Base-by-base conservation (phyloP, 768 basidiomycete genomes). In the Tylopilus vinaceipallidus region DNA sequence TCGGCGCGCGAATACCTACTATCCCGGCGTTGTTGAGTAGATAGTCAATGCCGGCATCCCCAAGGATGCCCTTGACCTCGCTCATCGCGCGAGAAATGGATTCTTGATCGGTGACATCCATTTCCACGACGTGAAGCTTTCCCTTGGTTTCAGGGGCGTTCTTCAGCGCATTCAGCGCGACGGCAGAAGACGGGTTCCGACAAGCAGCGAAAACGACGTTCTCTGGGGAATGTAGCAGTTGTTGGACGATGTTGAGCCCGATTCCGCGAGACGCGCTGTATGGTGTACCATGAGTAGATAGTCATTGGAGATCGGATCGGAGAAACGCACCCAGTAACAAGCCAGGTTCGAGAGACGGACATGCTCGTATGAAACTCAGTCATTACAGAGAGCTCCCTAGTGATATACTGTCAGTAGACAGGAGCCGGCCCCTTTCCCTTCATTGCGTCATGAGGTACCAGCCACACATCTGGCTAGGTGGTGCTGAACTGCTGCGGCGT, bases 21-120 rank as follows among this genome's bases (percentile, higher is more conserved):
- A 71, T 54, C 0, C 59, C 73, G 3, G 73, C 71, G 43, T 72
- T 73, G 59, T 73, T 75, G 48, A 72, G 52, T 19, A 75, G 59
- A 43, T 71, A 74, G 56, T 75, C 71, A 7, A 75, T 53, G 11
- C 72, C 70, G 2, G 42, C 24, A 19, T 32, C 38, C 2, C 38
- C 35, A 7, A 59, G 44, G 32, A 54, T 53, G 20, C 43, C 34
- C 45, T 57, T 33, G 55, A 57, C 61, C n/a, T 67, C 63, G 7
- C 50, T 33, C 32, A 22, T 47, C 14, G 47, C 58, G 29, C 20
- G 33, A 33, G 52, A 43, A 47, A 73, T 69, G 35, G 67, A 67
- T 11, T 45, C 46, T 35, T 62, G 47, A 50, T 67, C 62, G 3
- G 52, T 52, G 10, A 69, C 59, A 47, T 75, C 73, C 42, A 74